Evolutionary conservation across 1,139 yeast species (phyloP), one percentile per base, ranked within the genome.

Genomic region (Debaryomyces subglobosus): DNA sequence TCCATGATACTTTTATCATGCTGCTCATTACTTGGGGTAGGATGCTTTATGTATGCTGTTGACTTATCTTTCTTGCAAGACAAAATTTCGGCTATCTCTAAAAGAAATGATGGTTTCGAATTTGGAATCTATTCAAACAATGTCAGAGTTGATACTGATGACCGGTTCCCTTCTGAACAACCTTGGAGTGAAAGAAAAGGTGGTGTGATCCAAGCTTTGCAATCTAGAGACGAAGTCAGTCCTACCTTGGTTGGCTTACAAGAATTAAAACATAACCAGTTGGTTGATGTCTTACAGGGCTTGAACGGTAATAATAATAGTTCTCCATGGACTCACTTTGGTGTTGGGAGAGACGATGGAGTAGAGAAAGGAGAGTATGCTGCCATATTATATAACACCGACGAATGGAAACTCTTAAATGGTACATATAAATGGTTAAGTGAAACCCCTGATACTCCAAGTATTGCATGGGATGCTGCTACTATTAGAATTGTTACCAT

Each of bases 321-420:
- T 39, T 46, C 48, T 30, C 57, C 62, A 2, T 78, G 77, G 72
- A 61, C 63, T 8, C 75, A 76, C 53, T 72, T 70, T 48, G 80
- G 80, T 1, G 74, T 71, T n/a, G 82, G 82, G 2, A 62, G 82
- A 57, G 77, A 74, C 45, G 81, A 78, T 58, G 82, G 82, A 4
- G 55, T 58, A 10, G 59, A 61, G 5, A 55, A 59, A 4, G 82
- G 82, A 5, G 83, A 78, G 51, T 76, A 65, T 51, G 69, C 78
- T 38, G 81, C 82, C 0, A 67, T 78, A 18, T 64, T 73, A 37
- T 77, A 68, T 54, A 65, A 71, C 45, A 60, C 64, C 4, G 49
- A 57, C 1, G 66, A 62, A 23, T 66, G 77, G 65, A 47, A 57
- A 16, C 49, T 76, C 21, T 37, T 69, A 8, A 61, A 67, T 27